These are phyloP conservation scores for Symbiodinium natans DNA, from an alignment of 73 alveolate species.

Conservation along the genomic window DNA sequence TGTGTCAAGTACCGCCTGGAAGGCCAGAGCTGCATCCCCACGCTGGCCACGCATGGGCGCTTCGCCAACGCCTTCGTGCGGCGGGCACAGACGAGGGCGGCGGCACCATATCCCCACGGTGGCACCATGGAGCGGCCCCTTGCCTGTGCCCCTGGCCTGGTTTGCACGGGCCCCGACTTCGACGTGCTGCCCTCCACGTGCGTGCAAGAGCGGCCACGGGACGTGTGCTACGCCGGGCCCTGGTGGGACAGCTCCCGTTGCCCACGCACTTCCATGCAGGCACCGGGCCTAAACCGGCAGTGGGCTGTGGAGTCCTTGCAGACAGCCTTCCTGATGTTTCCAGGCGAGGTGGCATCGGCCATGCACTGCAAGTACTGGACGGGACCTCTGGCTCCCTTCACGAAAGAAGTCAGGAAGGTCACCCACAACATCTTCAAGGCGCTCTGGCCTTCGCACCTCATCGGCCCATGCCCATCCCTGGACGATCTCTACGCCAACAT, in stretches of 20 bases:
- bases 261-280: constrained; percentile 33
- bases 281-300: constrained; percentile 23
- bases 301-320: constrained; percentile 34
- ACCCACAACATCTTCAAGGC: constrained; percentile 48
- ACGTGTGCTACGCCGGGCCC: constrained; percentile 59
- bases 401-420: background rate
- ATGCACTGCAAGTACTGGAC: constrained; percentile 35
- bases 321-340: constrained; percentile 31
- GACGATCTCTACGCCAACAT: background rate
- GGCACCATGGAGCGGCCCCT: constrained; percentile 44
- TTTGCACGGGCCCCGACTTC: constrained; percentile 56
- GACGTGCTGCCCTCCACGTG: constrained; percentile 81
- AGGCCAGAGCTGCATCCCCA: constrained; percentile 55
- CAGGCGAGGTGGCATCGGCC: constrained; percentile 64
- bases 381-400: background rate
- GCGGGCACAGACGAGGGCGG: background rate
- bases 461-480: background rate
- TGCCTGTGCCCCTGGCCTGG: constrained; percentile 41
- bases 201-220: constrained; percentile 32
- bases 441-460: constrained; percentile 24
- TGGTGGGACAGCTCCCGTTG: constrained; percentile 75
- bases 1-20: constrained; percentile 49
- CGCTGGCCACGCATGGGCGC: background rate
- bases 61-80: constrained; percentile 65
- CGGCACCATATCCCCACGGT: background rate